Conservation (phyloP, 2,329 filamentous ascomycete genomes). For the Ceratocystis papillata region DNA sequence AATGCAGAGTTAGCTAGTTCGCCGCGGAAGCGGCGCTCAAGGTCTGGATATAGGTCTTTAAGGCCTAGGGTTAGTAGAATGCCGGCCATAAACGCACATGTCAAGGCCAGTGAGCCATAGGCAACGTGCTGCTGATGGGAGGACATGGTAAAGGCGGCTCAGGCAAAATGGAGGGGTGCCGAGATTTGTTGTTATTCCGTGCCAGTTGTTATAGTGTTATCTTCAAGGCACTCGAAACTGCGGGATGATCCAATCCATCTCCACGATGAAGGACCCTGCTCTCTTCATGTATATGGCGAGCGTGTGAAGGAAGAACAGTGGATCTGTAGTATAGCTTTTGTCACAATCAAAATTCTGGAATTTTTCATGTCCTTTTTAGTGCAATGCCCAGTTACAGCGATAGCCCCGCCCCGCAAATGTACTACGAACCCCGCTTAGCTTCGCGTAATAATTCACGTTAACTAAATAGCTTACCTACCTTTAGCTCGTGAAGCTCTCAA, state of each 20-base stretch:
- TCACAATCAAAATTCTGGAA: not conserved
- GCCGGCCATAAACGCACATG: constrained; percentile 65
- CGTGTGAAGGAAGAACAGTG: not conserved
- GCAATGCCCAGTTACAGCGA: constrained; percentile 12
- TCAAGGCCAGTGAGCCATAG: constrained; percentile 55
- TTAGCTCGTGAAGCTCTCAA: not conserved
- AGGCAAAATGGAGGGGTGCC: too few species aligned
- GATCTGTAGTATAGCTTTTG: not conserved
- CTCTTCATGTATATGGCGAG: too few species aligned
- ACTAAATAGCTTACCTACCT: not conserved
- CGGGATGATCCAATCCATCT: constrained; percentile 20
- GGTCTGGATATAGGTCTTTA: constrained; percentile 68
- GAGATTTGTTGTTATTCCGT: not conserved
- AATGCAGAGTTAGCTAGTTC: constrained; percentile 21
- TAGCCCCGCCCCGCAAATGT: constrained; percentile 22
- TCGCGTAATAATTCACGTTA: not conserved
- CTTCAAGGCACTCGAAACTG: constrained; percentile 9
- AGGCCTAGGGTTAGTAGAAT: constrained; percentile 64
- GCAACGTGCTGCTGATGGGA: constrained; percentile 51
- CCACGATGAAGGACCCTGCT: not conserved
- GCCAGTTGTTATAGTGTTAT: not conserved
- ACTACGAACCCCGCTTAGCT: constrained; percentile 6
- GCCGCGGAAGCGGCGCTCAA: constrained; percentile 53
- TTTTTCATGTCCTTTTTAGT: not conserved
- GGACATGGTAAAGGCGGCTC: constrained; percentile 38